Conservation (phyloP, 306 rosid genomes). For the Corylus avellana region DNA sequence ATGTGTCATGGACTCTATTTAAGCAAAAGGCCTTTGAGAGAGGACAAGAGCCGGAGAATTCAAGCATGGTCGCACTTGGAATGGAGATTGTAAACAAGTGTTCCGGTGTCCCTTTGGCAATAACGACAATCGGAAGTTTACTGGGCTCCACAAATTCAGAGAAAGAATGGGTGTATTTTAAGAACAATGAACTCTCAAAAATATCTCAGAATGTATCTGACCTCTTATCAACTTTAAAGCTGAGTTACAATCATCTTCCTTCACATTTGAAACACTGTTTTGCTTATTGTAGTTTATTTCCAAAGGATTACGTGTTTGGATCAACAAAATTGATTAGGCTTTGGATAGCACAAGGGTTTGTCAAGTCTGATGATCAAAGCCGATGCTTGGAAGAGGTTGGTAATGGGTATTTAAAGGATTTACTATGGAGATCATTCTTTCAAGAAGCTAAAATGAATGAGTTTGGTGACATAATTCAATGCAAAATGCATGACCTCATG, state of each 20-base stretch:
- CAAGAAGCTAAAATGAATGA: background rate
- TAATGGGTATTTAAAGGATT: background rate
- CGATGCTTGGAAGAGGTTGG: constrained; percentile 8
- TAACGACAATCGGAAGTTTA: constrained; percentile 12
- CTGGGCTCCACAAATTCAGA: background rate
- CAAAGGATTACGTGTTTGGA: background rate
- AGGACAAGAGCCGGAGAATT: background rate
- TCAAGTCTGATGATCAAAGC: background rate
- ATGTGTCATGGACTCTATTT: too few species aligned
- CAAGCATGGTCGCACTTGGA: background rate
- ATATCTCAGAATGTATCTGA: background rate
- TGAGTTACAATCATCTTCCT: background rate
- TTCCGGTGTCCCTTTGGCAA: constrained; percentile 11
- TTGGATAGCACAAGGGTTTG: constrained; percentile 29
- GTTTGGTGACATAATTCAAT: background rate
- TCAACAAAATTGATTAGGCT: background rate
- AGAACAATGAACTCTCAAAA: background rate
- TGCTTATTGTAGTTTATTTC: constrained; percentile 21
- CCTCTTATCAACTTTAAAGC: background rate
- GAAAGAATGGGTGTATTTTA: background rate
- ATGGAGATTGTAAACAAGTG: background rate
- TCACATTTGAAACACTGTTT: background rate
- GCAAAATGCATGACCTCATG: constrained; percentile 23
- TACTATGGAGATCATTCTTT: constrained; percentile 16
- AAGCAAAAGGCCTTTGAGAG: too few species aligned